Conservation (phyloP, 2,329 filamentous ascomycete genomes). For the Fusarium sororula region DNA sequence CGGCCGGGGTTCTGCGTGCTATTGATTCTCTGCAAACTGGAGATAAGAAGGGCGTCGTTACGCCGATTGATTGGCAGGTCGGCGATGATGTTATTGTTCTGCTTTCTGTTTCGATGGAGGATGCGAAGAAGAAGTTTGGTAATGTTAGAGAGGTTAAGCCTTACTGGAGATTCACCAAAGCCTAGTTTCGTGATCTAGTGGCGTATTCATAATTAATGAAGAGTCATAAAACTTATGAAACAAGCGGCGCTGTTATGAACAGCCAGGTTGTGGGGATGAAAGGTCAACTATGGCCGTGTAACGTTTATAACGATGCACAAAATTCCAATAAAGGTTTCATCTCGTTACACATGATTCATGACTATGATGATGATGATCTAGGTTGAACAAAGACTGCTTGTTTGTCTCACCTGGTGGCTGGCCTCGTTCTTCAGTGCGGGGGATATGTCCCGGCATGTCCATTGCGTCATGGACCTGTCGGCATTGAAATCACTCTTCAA, state of each 20-base stretch:
- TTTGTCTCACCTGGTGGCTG: not conserved
- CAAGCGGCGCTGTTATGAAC: rapidly evolving
- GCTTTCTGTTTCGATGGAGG: constrained; percentile 79
- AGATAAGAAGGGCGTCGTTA: constrained; percentile 86
- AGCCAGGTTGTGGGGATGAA: rapidly evolving
- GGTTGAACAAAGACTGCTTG: too few relatives aligned
- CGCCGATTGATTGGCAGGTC: constrained; percentile 87
- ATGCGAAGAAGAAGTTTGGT: constrained; percentile 88
- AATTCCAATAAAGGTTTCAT: not conserved
- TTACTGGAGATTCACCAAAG: constrained; percentile 74
- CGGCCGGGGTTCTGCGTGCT: constrained; percentile 78
- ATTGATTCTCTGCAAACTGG: constrained; percentile 81
- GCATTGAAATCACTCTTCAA: rapidly evolving
- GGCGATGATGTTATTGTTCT: constrained; percentile 93
- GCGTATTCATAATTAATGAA: not conserved
- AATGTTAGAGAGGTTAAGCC: constrained; percentile 73
- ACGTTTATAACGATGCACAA: rapidly evolving
- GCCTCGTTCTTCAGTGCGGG: not conserved
- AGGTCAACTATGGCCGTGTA: rapidly evolving
- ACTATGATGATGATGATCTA: rapidly evolving
- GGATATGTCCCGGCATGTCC: not conserved
- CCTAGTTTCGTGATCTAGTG: not conserved
- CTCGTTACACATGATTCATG: not conserved
- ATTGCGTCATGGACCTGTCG: constrained; percentile 1
- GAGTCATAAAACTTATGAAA: not conserved